Evolutionary conservation across 31 red algal species (phyloP), one percentile per base, ranked within the genome.

Genomic region (Porphyra umbilicalis): DNA sequence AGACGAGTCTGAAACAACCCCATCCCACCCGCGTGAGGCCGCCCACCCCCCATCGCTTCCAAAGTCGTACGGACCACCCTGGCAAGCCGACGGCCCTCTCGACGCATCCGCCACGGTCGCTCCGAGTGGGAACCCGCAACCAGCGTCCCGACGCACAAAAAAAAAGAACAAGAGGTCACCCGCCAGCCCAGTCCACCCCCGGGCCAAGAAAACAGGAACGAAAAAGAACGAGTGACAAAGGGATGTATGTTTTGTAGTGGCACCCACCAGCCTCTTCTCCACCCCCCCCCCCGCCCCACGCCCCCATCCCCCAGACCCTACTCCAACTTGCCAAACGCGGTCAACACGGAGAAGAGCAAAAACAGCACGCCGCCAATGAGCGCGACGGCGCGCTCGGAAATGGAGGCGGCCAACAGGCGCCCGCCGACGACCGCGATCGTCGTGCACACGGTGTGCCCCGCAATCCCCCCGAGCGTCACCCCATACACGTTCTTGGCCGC

Each of bases 391-490:
- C 86, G 82, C 79, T 99, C 97, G 18, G 92, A 95, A 76, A 99
- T 93, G 81, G 77, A 83, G n/a, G 91, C 79, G 9, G 90, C 90
- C 2, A 99, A 75, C 76, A 99, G 75, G 30, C 93, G 81, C 18
- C 93, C 97, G 42, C 93, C 97, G 30, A 95, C 79, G 25, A 99
- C 93, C 40, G 97, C 97, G 67, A 99, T 76, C 25, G 85, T 85
- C 29, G 97, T 95, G 82, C 92, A 94, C 75, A 98, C 76, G 31
- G 86, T 68, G 81, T 98, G 92, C 4, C 93, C 96, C 18, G 88
- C 76, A 32, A 93, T 87, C 36, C 88, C 97, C 25, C 97, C 97
- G 4, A 84, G 76, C 84, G 89, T 94, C 33, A 99, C 97, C 35
- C 93, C 97, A 32, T 85, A 93, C 38, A 90, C 38, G 80, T 97